Conservation (phyloP, 179 eudicot species). For the Camellia oleifera region DNA sequence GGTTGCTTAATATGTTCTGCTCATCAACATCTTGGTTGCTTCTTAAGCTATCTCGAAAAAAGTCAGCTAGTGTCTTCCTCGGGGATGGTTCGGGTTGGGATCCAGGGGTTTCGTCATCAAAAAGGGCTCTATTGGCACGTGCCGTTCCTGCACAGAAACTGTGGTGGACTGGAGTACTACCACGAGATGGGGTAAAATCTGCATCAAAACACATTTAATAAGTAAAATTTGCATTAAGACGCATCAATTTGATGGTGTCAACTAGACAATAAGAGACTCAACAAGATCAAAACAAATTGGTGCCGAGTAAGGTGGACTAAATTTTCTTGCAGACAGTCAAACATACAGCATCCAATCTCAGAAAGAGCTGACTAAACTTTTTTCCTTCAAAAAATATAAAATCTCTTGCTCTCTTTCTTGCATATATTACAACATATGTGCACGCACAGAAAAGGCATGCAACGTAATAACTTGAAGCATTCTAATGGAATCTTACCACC, state of each 20-base stretch:
- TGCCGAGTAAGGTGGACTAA: neutral
- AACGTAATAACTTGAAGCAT: neutral
- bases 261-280: neutral
- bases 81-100: conserved; percentile 36
- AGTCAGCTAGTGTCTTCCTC: conserved; percentile 64
- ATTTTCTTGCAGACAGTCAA: neutral
- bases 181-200: conserved; percentile 87
- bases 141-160: conserved; percentile 39
- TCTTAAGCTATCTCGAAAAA: conserved; percentile 62
- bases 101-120: conserved; percentile 35
- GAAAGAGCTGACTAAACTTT: neutral
- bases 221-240: conserved; percentile 56
- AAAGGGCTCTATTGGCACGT: conserved; percentile 24
- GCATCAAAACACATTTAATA: conserved; percentile 22
- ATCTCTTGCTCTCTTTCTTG: neutral
- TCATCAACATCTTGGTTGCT: conserved; percentile 31
- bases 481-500: conserved; percentile 55
- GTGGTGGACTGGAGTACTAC: conserved; percentile 73
- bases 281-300: neutral
- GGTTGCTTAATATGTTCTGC: conserved; percentile 15
- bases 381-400: neutral
- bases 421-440: too few relatives aligned
- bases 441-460: neutral
- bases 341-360: neutral
- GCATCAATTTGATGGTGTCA: neutral